A percentile compares a stretch with the other conserved stretches of the same genome.
Evolutionary conservation across 2,329 filamentous ascomycete genomes (phyloP).

Genomic region (Salinomyces thailandicus): DNA sequence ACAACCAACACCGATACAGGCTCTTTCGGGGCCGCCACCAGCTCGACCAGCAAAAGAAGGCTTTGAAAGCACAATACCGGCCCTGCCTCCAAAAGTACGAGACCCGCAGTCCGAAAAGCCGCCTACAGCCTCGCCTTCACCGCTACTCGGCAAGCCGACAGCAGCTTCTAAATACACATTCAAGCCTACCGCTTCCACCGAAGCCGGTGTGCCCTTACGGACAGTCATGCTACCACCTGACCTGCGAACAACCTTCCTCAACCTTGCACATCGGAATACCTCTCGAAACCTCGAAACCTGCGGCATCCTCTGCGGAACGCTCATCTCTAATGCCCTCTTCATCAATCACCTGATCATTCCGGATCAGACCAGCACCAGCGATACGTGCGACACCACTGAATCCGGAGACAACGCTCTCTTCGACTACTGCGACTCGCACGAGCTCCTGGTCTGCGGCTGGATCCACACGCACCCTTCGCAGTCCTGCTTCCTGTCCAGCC

Average conservation of each 20-base stretch:
- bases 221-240: slow-evolving; percentile 75
- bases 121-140: slow-evolving; percentile 17
- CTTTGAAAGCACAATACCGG: slow-evolving; percentile 22
- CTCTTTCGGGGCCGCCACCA: slow-evolving; percentile 8
- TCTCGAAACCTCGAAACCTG: slow-evolving; percentile 79
- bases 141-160: slow-evolving; percentile 21
- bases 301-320: slow-evolving; percentile 81
- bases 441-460: slow-evolving; percentile 84
- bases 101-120: slow-evolving; percentile 17
- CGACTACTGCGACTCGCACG: slow-evolving; percentile 76
- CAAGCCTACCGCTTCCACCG: slow-evolving; percentile 74
- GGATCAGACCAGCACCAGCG: slow-evolving; percentile 76
- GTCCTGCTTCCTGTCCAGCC: slow-evolving; percentile 93
- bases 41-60: slow-evolving; percentile 22
- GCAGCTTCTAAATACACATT: slow-evolving; percentile 55
- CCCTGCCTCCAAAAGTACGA: slow-evolving; percentile 6
- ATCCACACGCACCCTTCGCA: slow-evolving; percentile 97
- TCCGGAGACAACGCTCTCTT: slow-evolving; percentile 61
- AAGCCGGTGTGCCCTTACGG: slow-evolving; percentile 76
- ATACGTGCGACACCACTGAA: slow-evolving; percentile 91
- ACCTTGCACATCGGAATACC: slow-evolving; percentile 67
- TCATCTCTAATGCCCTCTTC: slow-evolving; percentile 89
- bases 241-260: slow-evolving; percentile 64
- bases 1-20: slow-evolving; percentile 7
- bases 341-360: slow-evolving; percentile 82